Evolutionary conservation across 208 protist species (phyloP).

Genomic region (Wallacemonas sp.): DNA sequence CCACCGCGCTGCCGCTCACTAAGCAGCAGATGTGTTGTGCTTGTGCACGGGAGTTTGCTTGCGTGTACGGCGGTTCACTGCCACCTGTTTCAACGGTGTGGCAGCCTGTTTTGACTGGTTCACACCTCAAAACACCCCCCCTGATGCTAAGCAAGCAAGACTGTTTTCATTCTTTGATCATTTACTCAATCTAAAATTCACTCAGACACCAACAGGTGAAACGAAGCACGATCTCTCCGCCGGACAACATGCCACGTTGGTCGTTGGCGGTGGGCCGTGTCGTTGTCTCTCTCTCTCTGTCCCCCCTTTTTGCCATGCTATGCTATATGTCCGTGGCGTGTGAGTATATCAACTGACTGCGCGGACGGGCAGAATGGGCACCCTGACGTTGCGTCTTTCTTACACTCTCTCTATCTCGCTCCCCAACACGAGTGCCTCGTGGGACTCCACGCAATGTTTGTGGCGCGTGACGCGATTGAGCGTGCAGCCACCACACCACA

Average conservation of each 20-base stretch:
- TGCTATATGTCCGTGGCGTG: no score
- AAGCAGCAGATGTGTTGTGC: not conserved
- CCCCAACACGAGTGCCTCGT: no score
- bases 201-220: not conserved
- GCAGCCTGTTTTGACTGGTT: not conserved
- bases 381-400: no score
- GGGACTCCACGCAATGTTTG: not conserved
- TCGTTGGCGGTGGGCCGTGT: no score
- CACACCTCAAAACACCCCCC: not conserved
- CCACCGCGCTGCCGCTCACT: constrained; percentile 36
- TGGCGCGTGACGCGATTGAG: not conserved
- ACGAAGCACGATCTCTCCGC: not conserved
- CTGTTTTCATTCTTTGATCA: constrained; percentile 5
- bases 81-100: no score
- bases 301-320: no score
- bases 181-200: constrained; percentile 5
- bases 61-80: not conserved
- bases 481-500: not conserved
- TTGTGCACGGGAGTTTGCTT: not conserved
- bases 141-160: constrained; percentile 10
- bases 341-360: no score
- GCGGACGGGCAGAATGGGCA: no score
- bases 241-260: not conserved
- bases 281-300: no score
- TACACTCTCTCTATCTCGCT: no score